A percentile compares a stretch with the other conserved stretches of the same genome.
Evolutionary conservation across 2,329 filamentous ascomycete species (phyloP).

Genomic region (Diplodia mutila): DNA sequence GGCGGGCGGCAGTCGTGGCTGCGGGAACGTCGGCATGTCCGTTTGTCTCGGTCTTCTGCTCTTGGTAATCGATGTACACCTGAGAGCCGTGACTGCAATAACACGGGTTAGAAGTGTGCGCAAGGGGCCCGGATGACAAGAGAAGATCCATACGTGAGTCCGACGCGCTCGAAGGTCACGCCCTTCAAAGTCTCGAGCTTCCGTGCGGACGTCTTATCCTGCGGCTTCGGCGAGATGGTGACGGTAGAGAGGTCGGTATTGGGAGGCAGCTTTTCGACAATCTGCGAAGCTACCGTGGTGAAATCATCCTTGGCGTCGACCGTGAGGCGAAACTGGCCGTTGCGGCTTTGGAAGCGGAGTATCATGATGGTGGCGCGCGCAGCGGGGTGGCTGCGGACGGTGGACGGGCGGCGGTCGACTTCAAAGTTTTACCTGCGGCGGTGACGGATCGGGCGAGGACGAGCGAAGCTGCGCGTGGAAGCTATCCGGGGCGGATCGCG

Average conservation of each 20-base stretch:
- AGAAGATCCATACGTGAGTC: constrained; percentile 51
- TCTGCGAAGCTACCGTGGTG: constrained; percentile 56
- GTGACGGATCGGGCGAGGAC: neutral
- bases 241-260: constrained; percentile 60
- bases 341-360: constrained; percentile 83
- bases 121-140: constrained; percentile 30
- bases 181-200: constrained; percentile 57
- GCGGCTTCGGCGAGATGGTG: constrained; percentile 56
- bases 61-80: constrained; percentile 81
- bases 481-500: neutral
- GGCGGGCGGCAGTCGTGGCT: constrained; percentile 50
- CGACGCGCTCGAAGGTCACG: constrained; percentile 61
- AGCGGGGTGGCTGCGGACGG: constrained; percentile 16
- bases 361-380: constrained; percentile 61
- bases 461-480: neutral
- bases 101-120: constrained; percentile 28
- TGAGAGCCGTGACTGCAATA: constrained; percentile 80
- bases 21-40: constrained; percentile 50
- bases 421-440: neutral
- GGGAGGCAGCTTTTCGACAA: constrained; percentile 64
- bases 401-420: neutral
- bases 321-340: constrained; percentile 87
- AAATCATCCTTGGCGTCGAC: constrained; percentile 78
- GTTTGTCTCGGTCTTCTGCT: constrained; percentile 52
- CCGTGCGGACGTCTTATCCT: constrained; percentile 56